These are phyloP conservation scores for Haberlea rhodopensis DNA, from an alignment of 257 asterid genomes.

Conservation along the genomic window DNA sequence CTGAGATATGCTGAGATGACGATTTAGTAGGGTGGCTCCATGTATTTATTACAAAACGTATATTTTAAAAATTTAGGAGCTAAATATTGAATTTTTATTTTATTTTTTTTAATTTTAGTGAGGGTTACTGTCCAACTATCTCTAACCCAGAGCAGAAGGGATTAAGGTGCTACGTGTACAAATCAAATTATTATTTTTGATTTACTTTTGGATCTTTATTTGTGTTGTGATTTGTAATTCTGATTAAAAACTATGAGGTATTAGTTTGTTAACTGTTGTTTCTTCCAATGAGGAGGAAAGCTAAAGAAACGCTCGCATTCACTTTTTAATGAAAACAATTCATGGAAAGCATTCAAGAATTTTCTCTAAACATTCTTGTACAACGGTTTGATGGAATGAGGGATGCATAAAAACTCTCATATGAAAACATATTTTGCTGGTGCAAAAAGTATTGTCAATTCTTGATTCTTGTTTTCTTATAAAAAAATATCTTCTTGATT, in stretches of 20 bases:
- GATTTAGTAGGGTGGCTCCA: neutral
- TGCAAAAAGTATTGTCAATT: neutral
- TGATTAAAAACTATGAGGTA: no score
- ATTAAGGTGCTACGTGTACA: no score
- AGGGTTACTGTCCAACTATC: no score
- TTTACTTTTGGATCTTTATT: no score
- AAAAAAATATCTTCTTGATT: neutral
- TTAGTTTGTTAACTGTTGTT: no score
- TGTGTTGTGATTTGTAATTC: no score
- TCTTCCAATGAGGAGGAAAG: neutral
- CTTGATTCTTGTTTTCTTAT: neutral
- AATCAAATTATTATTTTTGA: no score
- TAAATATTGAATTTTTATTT: neutral
- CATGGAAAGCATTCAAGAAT: neutral
- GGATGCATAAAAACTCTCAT: neutral
- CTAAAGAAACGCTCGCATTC: neutral
- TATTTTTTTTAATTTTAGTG: no score
- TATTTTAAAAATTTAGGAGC: neutral
- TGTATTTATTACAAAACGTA: neutral
- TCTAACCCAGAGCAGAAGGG: neutral
- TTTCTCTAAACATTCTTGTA: neutral
- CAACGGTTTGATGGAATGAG: neutral
- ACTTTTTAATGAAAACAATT: no score
- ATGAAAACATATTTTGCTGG: neutral
- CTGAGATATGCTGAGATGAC: neutral